Base-by-base conservation (phyloP, 106 monocot species). In the Gastrodia elata region DNA sequence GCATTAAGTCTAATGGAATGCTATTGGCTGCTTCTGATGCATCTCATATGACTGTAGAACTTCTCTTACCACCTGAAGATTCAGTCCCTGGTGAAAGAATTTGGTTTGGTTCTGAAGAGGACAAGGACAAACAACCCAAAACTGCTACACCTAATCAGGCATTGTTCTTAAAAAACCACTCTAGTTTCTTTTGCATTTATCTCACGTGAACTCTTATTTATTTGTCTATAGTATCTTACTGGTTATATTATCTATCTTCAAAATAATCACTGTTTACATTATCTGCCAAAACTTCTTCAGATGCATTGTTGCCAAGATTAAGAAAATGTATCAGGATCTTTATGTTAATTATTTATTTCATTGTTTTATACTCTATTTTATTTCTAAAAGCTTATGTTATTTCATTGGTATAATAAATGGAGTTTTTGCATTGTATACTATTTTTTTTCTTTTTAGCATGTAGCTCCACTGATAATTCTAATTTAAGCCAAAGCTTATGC, bases 21-120 rank as follows among this genome's bases (percentile, higher is more conserved):
- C 80, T 96, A 18, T 87, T 96, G 89, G 92, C 96, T 79, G 92
- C 96, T 59, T 96, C 96, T 71, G 96, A 96, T 76, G 87, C 84
- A 64, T 41, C 79, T 37, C 96, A 96, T 83, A 84, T 86, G 76
- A 86, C 65, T 71, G 84, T 96, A 38, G 96, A 96, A 76, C 89
- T 96, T 77, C 92, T 96, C 42, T 65, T 76, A 71, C 87, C 96
- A 72, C 89, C 92, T 39, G 89, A 87, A 82, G 92, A 86, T 64
- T 88, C 92, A 33, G 64, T 76, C 26, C 86, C 92, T 73, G 96
- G 96, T 61, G 92, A 96, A 78, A 87, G 92, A 72, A 84, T 92
- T 35, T 96, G 96, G 96, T 96, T 96, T 73, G 96, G 89, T n/a
- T 56, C 77, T n/a, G 85, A 86, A 58, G 87, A 84, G 24, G 87